Conservation (phyloP, 2,329 filamentous ascomycete genomes). For the Fusarium musae region DNA sequence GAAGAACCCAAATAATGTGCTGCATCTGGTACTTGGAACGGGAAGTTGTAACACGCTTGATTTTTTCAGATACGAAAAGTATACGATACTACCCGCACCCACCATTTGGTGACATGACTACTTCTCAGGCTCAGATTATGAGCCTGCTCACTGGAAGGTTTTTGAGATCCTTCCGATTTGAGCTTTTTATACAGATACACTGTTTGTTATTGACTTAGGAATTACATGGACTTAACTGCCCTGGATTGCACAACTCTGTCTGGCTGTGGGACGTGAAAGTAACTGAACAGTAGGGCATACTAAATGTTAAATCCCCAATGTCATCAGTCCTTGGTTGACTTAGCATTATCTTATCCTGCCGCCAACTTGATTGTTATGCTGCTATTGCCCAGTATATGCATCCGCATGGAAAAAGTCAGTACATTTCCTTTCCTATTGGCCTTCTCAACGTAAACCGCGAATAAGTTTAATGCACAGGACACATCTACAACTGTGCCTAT, state of each 20-base stretch:
- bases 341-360: background rate
- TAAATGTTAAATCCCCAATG: background rate
- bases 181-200: slow-evolving; percentile 30
- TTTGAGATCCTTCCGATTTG: slow-evolving; percentile 7
- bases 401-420: background rate
- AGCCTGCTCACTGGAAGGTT: slow-evolving; percentile 13
- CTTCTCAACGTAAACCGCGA: background rate
- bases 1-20: slow-evolving; percentile 9
- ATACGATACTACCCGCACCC: slow-evolving; percentile 30
- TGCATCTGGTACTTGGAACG: slow-evolving; percentile 24
- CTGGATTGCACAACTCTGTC: background rate
- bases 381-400: background rate
- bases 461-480: background rate
- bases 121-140: slow-evolving; percentile 24
- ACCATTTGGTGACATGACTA: slow-evolving; percentile 6
- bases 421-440: background rate
- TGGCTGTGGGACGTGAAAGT: background rate
- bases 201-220: slow-evolving; percentile 14
- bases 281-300: background rate
- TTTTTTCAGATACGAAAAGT: slow-evolving; percentile 35
- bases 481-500: background rate
- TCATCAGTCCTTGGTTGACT: background rate
- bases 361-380: background rate
- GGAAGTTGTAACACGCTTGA: slow-evolving; percentile 20
- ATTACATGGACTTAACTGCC: background rate